Percentiles rank a stretch among this genome's conserved stretches.
Conservation (phyloP, 2,329 filamentous ascomycete genomes). For the Sordariomycetes sp. region DNA sequence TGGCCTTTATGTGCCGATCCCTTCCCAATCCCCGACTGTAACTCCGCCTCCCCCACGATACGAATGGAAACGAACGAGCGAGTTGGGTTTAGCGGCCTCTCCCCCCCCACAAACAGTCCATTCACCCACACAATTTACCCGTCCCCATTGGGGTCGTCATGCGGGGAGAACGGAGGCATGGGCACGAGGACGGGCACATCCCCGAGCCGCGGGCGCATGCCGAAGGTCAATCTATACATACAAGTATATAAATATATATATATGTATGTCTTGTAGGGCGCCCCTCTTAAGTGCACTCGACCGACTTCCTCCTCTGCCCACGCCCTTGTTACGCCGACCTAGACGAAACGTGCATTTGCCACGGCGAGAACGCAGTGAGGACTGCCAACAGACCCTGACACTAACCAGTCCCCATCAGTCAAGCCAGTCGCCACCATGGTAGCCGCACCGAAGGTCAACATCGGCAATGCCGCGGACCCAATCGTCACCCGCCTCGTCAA, state of each 20-base stretch:
- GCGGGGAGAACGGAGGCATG: not conserved
- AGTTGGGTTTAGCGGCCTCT: not conserved
- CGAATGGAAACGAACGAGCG: not conserved
- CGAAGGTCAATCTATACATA: not conserved
- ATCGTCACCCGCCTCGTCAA: slow-evolving; percentile 17
- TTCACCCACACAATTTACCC: not conserved
- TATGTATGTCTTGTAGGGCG: not conserved
- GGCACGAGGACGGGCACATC: not conserved
- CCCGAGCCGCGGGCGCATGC: not conserved
- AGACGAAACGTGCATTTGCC: not conserved
- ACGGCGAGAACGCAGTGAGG: no score
- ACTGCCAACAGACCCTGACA: no score
- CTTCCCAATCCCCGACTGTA: not conserved
- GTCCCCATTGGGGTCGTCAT: not conserved
- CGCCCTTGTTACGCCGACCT: not conserved
- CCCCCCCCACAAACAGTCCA: not conserved
- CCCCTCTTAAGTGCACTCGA: not conserved
- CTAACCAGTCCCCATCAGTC: not conserved
- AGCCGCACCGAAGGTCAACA: not conserved
- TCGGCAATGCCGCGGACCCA: slow-evolving; percentile 10
- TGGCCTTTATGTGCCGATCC: not conserved
- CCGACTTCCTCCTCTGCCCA: not conserved
- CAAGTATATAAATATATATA: not conserved
- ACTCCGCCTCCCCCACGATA: not conserved
- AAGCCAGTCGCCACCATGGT: not conserved